A percentile compares a stretch with the other conserved stretches of the same genome.
These are phyloP conservation scores for Geranium incanum DNA, from an alignment of 441 rosid species.

Conservation along the genomic window DNA sequence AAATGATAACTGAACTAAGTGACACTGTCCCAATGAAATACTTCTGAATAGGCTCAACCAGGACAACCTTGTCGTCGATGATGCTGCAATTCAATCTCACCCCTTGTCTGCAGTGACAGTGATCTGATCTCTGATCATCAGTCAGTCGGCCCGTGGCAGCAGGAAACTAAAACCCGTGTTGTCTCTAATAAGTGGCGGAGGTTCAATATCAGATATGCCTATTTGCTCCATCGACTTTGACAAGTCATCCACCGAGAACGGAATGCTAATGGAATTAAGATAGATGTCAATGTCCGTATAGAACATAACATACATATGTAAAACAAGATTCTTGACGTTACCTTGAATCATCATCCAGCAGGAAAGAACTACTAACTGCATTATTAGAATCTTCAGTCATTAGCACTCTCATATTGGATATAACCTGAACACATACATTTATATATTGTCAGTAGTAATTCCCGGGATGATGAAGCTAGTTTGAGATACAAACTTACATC, in stretches of 20 bases:
- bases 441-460: too few species aligned
- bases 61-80: too few species aligned
- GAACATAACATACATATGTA: too few species aligned
- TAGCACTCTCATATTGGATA: slow-evolving; percentile 85
- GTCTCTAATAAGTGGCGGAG: slow-evolving; percentile 81
- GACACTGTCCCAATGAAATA: too few species aligned
- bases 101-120: too few species aligned
- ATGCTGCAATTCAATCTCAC: too few species aligned
- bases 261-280: slow-evolving; percentile 51
- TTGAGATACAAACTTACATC: slow-evolving; percentile 50
- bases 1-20: too few species aligned
- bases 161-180: slow-evolving; percentile 90
- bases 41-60: too few species aligned
- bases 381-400: slow-evolving; percentile 99
- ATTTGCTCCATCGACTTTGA: slow-evolving; percentile 94
- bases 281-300: too few species aligned
- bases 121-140: too few species aligned
- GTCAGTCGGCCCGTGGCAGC: slow-evolving; percentile 45
- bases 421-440: slow-evolving; percentile 41
- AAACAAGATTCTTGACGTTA: slow-evolving; percentile 11
- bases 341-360: slow-evolving; percentile 98
- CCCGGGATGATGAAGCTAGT: too few species aligned
- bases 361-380: slow-evolving; percentile 92
- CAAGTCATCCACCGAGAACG: slow-evolving; percentile 91
- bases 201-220: slow-evolving; percentile 77